Conservation (phyloP, 768 basidiomycete genomes). For the Mycena haematopus region DNA sequence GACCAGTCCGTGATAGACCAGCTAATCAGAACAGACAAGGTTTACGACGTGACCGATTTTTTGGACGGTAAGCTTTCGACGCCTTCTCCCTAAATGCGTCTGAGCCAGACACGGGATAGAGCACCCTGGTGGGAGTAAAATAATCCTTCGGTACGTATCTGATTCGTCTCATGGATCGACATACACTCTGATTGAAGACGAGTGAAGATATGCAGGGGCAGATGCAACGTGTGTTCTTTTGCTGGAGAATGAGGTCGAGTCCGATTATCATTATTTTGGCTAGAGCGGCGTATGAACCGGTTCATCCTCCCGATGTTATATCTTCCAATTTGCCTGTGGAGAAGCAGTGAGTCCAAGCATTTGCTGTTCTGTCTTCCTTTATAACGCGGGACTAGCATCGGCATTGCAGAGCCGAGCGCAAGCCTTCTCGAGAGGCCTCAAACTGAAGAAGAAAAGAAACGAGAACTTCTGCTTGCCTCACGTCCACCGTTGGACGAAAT, state of each 20-base stretch:
- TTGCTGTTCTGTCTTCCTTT: not conserved
- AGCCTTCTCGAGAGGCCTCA: constrained; percentile 48
- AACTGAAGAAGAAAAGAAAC: constrained; percentile 57
- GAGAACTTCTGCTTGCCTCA: constrained; percentile 49
- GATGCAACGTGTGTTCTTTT: constrained; percentile 62
- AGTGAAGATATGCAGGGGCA: constrained; percentile 57
- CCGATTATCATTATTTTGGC: not conserved
- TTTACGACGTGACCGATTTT: constrained; percentile 61
- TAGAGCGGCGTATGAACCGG: constrained; percentile 66
- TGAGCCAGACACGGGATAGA: constrained; percentile 34
- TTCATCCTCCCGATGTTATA: constrained; percentile 70
- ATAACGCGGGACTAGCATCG: constrained; percentile 43
- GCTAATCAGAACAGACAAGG: constrained; percentile 43
- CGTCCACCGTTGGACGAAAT: constrained; percentile 67
- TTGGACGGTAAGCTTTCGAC: constrained; percentile 40
- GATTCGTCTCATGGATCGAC: not conserved
- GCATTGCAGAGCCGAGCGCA: constrained; percentile 57
- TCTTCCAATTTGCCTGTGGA: constrained; percentile 64
- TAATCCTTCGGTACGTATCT: constrained; percentile 54
- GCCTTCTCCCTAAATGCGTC: not conserved
- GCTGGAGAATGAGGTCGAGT: constrained; percentile 20
- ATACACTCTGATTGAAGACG: not conserved
- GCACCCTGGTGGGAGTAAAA: constrained; percentile 62
- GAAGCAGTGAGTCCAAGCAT: constrained; percentile 53
- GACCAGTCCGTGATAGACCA: constrained; percentile 9